A percentile compares a stretch with the other conserved stretches of the same genome.
These are phyloP conservation scores for Lactifluus subvellereus DNA, from an alignment of 768 basidiomycete genomes.

Conservation along the genomic window DNA sequence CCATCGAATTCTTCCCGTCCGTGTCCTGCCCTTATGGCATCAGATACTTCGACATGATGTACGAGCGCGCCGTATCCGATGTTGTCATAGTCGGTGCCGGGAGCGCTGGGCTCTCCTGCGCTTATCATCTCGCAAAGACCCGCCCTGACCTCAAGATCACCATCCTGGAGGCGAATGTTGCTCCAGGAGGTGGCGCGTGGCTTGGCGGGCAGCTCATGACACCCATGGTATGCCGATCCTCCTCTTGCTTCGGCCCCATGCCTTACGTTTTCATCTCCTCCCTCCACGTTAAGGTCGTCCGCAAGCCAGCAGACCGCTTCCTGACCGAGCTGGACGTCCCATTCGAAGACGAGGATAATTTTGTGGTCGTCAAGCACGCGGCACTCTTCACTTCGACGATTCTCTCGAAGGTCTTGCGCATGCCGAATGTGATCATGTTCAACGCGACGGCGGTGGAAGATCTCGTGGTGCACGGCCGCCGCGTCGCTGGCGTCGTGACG, in stretches of 20 bases:
- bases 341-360: conserved; percentile 72
- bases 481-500: conserved; percentile 49
- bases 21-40: not conserved
- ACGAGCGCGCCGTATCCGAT: conserved; percentile 69
- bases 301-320: conserved; percentile 72
- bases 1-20: not conserved
- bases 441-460: conserved; percentile 82
- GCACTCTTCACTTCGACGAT: conserved; percentile 77
- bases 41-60: conserved; percentile 71
- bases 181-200: conserved; percentile 66
- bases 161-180: conserved; percentile 73
- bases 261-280: not conserved
- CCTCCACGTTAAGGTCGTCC: conserved; percentile 48
- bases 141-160: conserved; percentile 63
- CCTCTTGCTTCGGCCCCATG: too few species aligned
- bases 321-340: conserved; percentile 62
- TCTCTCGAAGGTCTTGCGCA: conserved; percentile 60
- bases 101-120: conserved; percentile 59
- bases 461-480: conserved; percentile 59
- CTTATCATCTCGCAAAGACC: conserved; percentile 61
- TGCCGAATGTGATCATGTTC: conserved; percentile 68
- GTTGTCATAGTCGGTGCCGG: conserved; percentile 75
- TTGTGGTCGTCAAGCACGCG: conserved; percentile 77
- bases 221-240: conserved; percentile 49
- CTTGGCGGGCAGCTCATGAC: conserved; percentile 76